Base-by-base conservation (phyloP, 2,329 filamentous ascomycete genomes). In the Aphanocladium album region DNA sequence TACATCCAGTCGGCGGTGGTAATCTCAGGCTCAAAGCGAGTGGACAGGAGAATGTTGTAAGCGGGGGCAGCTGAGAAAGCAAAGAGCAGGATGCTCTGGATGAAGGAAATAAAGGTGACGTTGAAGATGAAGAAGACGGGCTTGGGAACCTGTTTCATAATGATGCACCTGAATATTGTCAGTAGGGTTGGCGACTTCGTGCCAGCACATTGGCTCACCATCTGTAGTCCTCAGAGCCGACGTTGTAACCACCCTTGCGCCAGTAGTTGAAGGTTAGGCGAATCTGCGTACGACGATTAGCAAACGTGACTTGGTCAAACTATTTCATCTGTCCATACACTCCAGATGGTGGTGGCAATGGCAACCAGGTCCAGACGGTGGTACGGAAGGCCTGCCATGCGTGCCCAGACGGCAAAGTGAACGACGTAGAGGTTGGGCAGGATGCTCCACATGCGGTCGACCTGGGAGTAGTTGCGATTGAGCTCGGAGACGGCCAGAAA, bases 231-330 rank as follows among this genome's bases (percentile, higher is more conserved):
- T 99, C 93, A 17, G 89, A 93, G 41, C 95, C 93, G 64, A 93
- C 80, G 17, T 82, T 79, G 73, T 99, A 99, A 25, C 95, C 95
- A 43, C 95, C 95, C 73, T 91, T 96, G 62, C 95, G 89, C 88
- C 90, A 96, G 77, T 97, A 99, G 76, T 99, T 99, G 80, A 85
- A 98, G 2, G 93, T 98, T 74, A 99, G 79, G 12, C 95, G 89
- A 61, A 78, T 72, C 90, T 92, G 62, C 17, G 8, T 25, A n/a
- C n/a, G 23, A 27, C 33, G 41, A 45, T 55, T 39, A 57, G 54
- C 21, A 30, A 12, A 56, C 19, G 12, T 47, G 2, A 16, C 11
- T 8, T 23, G 3, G 14, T 25, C n/a, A 1, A 3, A 6, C 3
- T n/a, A n/a, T n/a, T n/a, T n/a, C n/a, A n/a, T n/a, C n/a, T n/a